Base-by-base conservation (phyloP, 2,329 filamentous ascomycete genomes). In the Monilinia fructicola region DNA sequence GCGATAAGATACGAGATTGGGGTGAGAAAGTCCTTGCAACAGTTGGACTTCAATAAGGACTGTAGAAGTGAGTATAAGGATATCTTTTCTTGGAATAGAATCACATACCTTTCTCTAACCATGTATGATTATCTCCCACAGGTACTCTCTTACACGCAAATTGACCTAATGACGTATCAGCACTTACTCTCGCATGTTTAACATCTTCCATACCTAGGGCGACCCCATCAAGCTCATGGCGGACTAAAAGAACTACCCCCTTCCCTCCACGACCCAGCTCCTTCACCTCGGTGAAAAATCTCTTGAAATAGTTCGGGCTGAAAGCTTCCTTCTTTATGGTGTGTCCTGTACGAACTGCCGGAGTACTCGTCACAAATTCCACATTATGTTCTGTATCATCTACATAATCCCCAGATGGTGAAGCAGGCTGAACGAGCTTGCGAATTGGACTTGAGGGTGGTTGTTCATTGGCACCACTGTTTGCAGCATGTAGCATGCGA, bases 111-210 rank as follows among this genome's bases (percentile, higher is more conserved):
- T 97, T 98, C 78, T 97, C 92, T 18, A 99, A 82, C 96, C 95
- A 97, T 69, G 89, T 87, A 74, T 97, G 94, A 73, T 98, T 92
- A 74, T 99, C 90, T 18, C 95, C 91, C 4, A 99, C 95, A 0
- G 95, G 96, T 0, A 99, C 93, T 55, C 96, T 87, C 79, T 99
- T 99, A 82, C 95, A 99, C 16, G 95, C 95, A 78, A 96, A 99
- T 70, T 95, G 86, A 1, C 95, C 73, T 72, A 53, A 42, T 10
- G 35, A 28, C 50, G 12, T 59, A 53, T 72, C 56, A 76, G 73
- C 35, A 52, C 50, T 50, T 48, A 9, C 12, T 46, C 16, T 16
- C 12, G 18, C n/a, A 16, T 23, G 2, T 56, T 21, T 10, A 10
- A 31, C 42, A 10, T 14, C 18, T 63, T 65, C 71, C 75, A 77